These are phyloP conservation scores for Eudorina sp. DNA, from an alignment of 139 green algal species.

Conservation along the genomic window DNA sequence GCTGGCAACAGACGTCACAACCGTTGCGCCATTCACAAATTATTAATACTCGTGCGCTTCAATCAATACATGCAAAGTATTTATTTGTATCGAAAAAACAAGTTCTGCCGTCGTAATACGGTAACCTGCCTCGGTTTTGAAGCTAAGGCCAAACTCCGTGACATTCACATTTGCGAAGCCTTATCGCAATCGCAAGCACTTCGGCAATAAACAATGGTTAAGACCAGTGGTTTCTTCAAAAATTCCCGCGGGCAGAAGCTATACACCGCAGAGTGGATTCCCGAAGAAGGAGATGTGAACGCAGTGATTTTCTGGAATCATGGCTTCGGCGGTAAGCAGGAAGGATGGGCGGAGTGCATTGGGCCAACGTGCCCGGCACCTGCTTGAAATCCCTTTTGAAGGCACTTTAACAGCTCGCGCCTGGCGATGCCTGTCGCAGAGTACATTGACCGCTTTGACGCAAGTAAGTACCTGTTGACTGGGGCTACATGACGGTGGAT, in stretches of 20 bases:
- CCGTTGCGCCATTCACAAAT: too few species aligned
- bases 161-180: too few species aligned
- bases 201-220: too few species aligned
- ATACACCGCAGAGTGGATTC: neutral
- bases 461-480: too few species aligned
- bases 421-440: neutral
- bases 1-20: too few species aligned
- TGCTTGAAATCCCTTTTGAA: neutral
- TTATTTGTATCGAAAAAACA: too few species aligned
- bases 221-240: neutral
- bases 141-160: too few species aligned
- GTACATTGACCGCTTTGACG: conserved; percentile 38
- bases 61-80: too few species aligned
- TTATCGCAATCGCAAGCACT: too few species aligned
- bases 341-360: neutral
- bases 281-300: neutral
- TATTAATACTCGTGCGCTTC: too few species aligned
- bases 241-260: conserved; percentile 21
- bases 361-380: neutral
- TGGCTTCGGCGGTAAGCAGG: conserved; percentile 27
- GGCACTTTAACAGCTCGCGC: neutral
- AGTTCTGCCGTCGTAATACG: too few species aligned
- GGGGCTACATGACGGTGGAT: neutral
- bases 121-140: too few species aligned
- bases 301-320: conserved; percentile 17